These are phyloP conservation scores for Mycena belliarum DNA, from an alignment of 768 basidiomycete genomes.

Conservation along the genomic window DNA sequence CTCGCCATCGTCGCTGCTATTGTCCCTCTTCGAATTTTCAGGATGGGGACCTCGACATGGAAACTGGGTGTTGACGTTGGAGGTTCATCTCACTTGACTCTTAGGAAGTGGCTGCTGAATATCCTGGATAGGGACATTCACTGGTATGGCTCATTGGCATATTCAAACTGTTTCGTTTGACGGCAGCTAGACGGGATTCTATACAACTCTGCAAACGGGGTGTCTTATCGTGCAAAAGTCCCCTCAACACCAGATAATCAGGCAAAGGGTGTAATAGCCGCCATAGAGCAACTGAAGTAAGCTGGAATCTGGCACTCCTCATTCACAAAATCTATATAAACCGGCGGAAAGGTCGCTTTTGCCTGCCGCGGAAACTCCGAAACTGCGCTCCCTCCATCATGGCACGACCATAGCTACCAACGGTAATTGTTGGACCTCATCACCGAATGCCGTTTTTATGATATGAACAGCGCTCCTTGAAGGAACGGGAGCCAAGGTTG, in stretches of 20 bases:
- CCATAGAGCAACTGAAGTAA: slow-evolving; percentile 24
- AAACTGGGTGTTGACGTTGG: slow-evolving; percentile 31
- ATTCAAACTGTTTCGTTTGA: background rate
- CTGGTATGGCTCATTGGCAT: slow-evolving; percentile 2
- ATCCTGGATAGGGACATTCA: slow-evolving; percentile 15
- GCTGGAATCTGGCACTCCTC: background rate
- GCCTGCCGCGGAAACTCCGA: slow-evolving; percentile 9
- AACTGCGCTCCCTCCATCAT: slow-evolving; percentile 25
- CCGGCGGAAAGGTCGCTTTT: slow-evolving; percentile 18
- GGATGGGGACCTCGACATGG: slow-evolving; percentile 23
- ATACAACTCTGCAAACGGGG: slow-evolving; percentile 26
- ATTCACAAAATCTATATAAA: background rate
- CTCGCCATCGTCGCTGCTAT: background rate
- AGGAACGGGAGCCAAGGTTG: slow-evolving; percentile 30
- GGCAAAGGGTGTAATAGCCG: slow-evolving; percentile 28
- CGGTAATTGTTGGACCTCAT: slow-evolving; percentile 8
- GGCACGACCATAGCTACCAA: slow-evolving; percentile 33
- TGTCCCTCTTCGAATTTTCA: background rate
- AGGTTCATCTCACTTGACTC: slow-evolving; percentile 6
- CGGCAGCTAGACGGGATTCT: slow-evolving; percentile 25
- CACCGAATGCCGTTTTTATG: background rate
- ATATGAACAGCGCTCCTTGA: slow-evolving; percentile 26
- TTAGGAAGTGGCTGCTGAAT: background rate
- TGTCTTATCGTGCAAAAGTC: slow-evolving; percentile 29
- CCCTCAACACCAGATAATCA: slow-evolving; percentile 31